Conservation (phyloP, 352 stramenopile genomes). For the Pythium phragmitis region DNA sequence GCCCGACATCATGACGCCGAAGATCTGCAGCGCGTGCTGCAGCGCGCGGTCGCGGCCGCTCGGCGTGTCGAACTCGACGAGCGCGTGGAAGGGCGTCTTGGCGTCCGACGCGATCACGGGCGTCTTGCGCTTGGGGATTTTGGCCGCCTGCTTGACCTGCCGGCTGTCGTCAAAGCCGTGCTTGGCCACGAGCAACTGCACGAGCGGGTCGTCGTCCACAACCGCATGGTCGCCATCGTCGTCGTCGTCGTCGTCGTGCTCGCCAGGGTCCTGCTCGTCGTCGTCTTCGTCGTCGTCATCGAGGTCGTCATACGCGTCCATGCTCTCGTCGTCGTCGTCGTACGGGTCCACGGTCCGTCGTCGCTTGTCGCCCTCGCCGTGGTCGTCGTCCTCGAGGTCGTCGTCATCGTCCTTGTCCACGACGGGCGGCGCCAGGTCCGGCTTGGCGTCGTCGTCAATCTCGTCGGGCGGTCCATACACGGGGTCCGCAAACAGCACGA, state of each 20-base stretch:
- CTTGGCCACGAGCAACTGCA: conserved; percentile 1
- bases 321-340: conserved; percentile 26
- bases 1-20: conserved; percentile 85
- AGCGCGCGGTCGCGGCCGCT: conserved; percentile 50
- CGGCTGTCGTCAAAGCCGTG: no score
- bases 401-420: conserved; percentile 28
- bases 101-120: conserved; percentile 78
- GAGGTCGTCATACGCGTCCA: neutral
- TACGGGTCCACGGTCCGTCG: neutral
- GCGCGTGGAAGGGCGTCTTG: conserved; percentile 65
- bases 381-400: conserved; percentile 6
- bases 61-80: conserved; percentile 73
- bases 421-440: neutral
- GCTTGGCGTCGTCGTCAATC: conserved; percentile 18
- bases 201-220: conserved; percentile 17
- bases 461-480: conserved; percentile 58
- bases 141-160: conserved; percentile 26
- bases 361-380: neutral
- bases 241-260: conserved; percentile 14
- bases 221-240: conserved; percentile 10
- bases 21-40: conserved; percentile 82
- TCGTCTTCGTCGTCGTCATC: conserved; percentile 28
- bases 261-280: neutral
- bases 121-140: conserved; percentile 51
- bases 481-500: conserved; percentile 69